These are phyloP conservation scores for Protomyces inouyei DNA, from an alignment of 1,139 yeast species.

Conservation along the genomic window DNA sequence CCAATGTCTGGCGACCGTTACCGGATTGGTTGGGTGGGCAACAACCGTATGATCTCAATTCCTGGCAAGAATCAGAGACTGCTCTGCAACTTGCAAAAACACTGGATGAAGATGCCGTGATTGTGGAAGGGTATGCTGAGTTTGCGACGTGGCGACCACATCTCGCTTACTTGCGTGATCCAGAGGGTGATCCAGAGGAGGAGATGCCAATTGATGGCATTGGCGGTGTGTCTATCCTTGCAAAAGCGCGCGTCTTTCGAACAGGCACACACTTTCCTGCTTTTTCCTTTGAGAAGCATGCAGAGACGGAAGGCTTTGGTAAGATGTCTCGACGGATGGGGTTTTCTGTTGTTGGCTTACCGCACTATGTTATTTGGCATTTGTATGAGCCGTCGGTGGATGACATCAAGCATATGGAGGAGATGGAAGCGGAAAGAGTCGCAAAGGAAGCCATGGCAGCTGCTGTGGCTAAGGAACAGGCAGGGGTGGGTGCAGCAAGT, in stretches of 20 bases:
- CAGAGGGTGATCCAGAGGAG: constrained; percentile 77
- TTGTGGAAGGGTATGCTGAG: constrained; percentile 88
- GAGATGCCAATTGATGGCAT: constrained; percentile 88
- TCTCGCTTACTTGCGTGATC: constrained; percentile 78
- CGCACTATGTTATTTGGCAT: constrained; percentile 90
- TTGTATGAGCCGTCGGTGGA: constrained; percentile 92
- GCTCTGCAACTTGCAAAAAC: constrained; percentile 72
- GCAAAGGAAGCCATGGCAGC: constrained; percentile 35
- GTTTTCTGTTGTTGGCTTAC: constrained; percentile 72
- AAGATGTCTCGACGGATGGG: constrained; percentile 79
- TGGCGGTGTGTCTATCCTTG: constrained; percentile 81
- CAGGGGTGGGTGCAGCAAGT: constrained; percentile 16
- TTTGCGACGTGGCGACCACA: constrained; percentile 93
- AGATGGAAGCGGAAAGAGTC: constrained; percentile 47
- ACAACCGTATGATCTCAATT: constrained; percentile 84
- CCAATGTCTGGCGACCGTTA: constrained; percentile 87
- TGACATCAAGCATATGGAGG: constrained; percentile 48
- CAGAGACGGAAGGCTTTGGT: constrained; percentile 92
- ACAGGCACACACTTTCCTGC: constrained; percentile 86
- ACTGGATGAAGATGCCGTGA: constrained; percentile 79
- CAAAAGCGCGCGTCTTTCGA: constrained; percentile 74
- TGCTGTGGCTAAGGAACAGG: constrained; percentile 41
- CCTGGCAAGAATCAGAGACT: constrained; percentile 86
- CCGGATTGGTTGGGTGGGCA: constrained; percentile 87
- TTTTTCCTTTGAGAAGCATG: constrained; percentile 82